A percentile compares a stretch with the other conserved stretches of the same genome.
These are phyloP conservation scores for Serendipita sp. DNA, from an alignment of 768 basidiomycete genomes.

Conservation along the genomic window DNA sequence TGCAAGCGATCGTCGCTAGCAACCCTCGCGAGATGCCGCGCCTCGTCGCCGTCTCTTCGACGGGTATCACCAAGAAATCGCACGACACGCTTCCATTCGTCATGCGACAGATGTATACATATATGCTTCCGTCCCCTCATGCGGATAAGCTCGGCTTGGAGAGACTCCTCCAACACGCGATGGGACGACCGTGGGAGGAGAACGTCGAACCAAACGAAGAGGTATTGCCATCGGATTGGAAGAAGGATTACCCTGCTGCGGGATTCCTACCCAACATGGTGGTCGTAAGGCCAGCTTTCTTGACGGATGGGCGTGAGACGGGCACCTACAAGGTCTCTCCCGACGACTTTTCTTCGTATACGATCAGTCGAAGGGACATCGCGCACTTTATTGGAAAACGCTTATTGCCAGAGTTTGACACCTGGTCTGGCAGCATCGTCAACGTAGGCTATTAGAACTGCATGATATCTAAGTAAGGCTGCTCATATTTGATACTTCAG, in stretches of 20 bases:
- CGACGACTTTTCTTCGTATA: conserved; percentile 19
- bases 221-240: conserved; percentile 34
- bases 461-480: not conserved
- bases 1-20: conserved; percentile 14
- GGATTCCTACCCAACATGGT: conserved; percentile 29
- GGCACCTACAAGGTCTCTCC: conserved; percentile 13
- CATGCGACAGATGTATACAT: conserved; percentile 33
- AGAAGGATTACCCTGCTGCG: conserved; percentile 25
- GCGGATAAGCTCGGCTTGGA: conserved; percentile 49
- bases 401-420: not conserved
- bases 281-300: conserved; percentile 37
- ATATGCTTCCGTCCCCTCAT: conserved; percentile 31
- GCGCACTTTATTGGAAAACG: conserved; percentile 44
- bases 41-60: conserved; percentile 36
- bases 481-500: too few species aligned
- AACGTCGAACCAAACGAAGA: conserved; percentile 18
- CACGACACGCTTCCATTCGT: conserved; percentile 31
- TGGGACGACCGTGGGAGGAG: not conserved
- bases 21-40: conserved; percentile 22
- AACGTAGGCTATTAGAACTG: not conserved
- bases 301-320: conserved; percentile 34
- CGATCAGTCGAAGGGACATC: conserved; percentile 45
- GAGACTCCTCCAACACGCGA: conserved; percentile 17
- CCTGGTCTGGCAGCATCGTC: not conserved
- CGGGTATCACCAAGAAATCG: conserved; percentile 32